Percentiles rank a stretch among this genome's conserved stretches.
phyloP scores from a whole-genome alignment of 805 yeast species.

The Schizosaccharomyces octosporus region DNA sequence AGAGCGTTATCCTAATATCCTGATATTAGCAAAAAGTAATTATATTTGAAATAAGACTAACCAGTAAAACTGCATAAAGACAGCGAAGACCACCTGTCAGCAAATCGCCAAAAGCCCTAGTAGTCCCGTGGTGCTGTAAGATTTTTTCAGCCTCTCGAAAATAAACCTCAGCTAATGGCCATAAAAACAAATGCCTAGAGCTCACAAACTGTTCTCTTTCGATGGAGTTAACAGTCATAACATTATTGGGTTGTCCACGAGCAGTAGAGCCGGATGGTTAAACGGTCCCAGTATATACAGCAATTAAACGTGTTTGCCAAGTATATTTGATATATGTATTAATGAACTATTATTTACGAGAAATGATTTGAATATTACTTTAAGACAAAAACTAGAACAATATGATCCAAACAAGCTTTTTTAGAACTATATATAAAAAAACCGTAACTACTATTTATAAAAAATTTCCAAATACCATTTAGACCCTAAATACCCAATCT shows the following conservation, averaged over 20 bases:
- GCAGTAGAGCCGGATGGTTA: background rate
- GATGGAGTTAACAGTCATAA: background rate
- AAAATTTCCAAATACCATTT: background rate
- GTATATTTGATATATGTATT: too few species aligned
- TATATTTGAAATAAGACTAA: background rate
- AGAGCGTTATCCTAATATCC: background rate
- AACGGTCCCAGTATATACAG: background rate
- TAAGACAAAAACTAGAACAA: too few species aligned
- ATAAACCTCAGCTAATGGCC: background rate
- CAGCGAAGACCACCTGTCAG: background rate
- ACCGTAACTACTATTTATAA: too few species aligned
- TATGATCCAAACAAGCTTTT: too few species aligned
- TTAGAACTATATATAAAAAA: too few species aligned
- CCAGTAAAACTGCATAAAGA: background rate
- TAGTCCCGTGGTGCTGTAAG: background rate
- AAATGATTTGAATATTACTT: too few species aligned
- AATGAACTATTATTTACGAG: too few species aligned
- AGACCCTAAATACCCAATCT: background rate
- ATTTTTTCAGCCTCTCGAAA: background rate
- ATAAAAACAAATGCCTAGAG: background rate
- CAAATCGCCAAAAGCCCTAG: background rate
- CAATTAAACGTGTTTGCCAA: too few species aligned
- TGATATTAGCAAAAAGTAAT: background rate
- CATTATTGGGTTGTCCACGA: background rate
- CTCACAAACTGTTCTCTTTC: background rate